A percentile compares a stretch with the other conserved stretches of the same genome.
Conservation (phyloP, 768 basidiomycete species). For the Lactifluus volemus region DNA sequence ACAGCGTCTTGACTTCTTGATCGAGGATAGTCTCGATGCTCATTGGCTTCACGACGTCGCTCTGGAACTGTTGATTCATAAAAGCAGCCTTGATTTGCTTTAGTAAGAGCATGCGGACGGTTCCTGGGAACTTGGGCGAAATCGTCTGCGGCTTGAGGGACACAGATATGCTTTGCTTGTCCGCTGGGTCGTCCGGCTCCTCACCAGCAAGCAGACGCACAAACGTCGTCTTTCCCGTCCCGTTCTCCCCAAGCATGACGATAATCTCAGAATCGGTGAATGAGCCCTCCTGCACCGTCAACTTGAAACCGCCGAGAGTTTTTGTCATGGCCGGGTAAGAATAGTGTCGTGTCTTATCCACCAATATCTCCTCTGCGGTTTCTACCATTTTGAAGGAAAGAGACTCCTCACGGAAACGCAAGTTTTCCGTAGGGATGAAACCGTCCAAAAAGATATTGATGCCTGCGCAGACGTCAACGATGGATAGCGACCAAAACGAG, state of each 20-base stretch:
- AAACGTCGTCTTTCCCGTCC: conserved; percentile 98
- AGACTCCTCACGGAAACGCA: conserved; percentile 95
- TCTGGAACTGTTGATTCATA: conserved; percentile 99
- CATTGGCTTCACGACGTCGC: conserved; percentile 98
- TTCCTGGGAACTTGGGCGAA: conserved; percentile 94
- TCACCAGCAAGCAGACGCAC: conserved; percentile 93
- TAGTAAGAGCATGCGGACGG: conserved; percentile 88
- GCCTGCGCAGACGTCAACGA: conserved; percentile 37
- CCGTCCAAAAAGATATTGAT: conserved; percentile 99
- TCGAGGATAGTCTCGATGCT: conserved; percentile 90
- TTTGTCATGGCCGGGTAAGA: conserved; percentile 95
- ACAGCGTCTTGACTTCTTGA: conserved; percentile 96
- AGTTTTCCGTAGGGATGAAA: conserved; percentile 96
- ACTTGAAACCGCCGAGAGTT: conserved; percentile 91
- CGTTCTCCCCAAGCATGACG: conserved; percentile 98
- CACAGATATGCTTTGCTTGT: conserved; percentile 76
- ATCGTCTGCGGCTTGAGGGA: conserved; percentile 98
- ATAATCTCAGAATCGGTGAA: conserved; percentile 99
- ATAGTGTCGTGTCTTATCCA: conserved; percentile 85
- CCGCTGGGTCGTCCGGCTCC: conserved; percentile 74
- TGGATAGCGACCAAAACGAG: not conserved
- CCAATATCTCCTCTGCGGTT: conserved; percentile 81
- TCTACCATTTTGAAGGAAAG: conserved; percentile 97
- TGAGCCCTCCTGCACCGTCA: conserved; percentile 79
- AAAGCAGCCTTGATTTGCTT: conserved; percentile 93